phyloP scores from a whole-genome alignment of 352 stramenopile genomes.

The Lagenidium giganteum region DNA sequence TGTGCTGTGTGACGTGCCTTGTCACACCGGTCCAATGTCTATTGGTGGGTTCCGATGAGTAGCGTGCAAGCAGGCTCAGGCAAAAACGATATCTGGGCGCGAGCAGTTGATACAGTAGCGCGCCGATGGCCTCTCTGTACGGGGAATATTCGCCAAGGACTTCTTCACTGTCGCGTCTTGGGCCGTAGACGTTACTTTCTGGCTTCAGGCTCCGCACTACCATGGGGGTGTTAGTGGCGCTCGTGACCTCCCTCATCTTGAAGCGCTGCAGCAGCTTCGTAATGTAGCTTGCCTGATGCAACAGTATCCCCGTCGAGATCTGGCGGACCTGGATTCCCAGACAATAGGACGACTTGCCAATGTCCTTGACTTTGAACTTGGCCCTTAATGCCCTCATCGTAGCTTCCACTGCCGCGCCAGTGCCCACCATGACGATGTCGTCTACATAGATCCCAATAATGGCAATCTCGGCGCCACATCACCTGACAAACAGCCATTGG shows the following conservation, averaged over 20 bases:
- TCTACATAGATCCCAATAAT: too few species aligned
- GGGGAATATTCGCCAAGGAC: constrained; percentile 9
- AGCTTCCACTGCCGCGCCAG: too few species aligned
- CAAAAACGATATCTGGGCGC: constrained; percentile 15
- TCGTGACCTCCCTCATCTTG: constrained; percentile 9
- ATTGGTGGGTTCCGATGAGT: constrained; percentile 13
- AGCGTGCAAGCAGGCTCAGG: constrained; percentile 13
- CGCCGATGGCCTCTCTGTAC: constrained; percentile 13
- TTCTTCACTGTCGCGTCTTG: constrained; percentile 12
- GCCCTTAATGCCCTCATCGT: constrained; percentile 12
- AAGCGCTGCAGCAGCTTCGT: constrained; percentile 11
- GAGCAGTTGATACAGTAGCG: constrained; percentile 12
- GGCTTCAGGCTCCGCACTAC: constrained; percentile 12
- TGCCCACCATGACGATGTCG: too few species aligned
- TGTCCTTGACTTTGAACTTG: constrained; percentile 13
- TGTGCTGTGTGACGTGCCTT: too few species aligned
- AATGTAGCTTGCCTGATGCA: constrained; percentile 15
- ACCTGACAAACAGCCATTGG: too few species aligned
- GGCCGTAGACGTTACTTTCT: constrained; percentile 11
- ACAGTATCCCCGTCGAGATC: constrained; percentile 11
- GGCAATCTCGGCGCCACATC: too few species aligned
- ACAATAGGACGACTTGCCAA: constrained; percentile 13
- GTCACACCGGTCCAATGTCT: constrained; percentile 12
- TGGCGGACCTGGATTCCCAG: constrained; percentile 11
- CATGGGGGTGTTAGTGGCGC: constrained; percentile 12